Evolutionary conservation across 257 asterid species (phyloP).

Genomic region (Solanum rostratum): DNA sequence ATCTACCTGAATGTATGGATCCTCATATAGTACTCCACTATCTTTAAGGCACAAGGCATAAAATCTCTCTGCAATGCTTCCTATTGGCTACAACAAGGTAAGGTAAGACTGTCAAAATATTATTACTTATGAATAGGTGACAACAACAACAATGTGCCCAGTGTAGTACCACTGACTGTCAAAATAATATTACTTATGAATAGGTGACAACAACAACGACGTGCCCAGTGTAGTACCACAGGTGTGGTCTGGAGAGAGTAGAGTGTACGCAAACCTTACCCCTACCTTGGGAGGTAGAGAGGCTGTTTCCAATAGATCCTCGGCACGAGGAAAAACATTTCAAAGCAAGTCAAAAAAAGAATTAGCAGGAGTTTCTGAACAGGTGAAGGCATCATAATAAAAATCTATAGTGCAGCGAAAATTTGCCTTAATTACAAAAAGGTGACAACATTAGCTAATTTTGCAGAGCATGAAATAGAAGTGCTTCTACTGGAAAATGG

Average conservation of each 20-base stretch:
- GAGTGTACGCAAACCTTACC: not conserved
- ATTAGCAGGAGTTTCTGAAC: not conserved
- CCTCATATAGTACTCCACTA: constrained; percentile 91
- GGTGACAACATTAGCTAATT: not conserved
- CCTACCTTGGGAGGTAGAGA: not conserved
- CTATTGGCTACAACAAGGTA: constrained; percentile 62
- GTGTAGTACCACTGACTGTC: no score
- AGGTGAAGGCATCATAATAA: not conserved
- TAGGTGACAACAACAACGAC: not conserved
- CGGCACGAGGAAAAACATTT: not conserved
- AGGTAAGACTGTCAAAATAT: constrained; percentile 7
- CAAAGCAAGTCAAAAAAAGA: not conserved
- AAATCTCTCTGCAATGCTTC: constrained; percentile 77
- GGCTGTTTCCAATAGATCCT: not conserved
- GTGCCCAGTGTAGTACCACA: not conserved
- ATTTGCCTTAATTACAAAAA: not conserved
- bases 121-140: not conserved
- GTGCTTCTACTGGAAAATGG: not conserved
- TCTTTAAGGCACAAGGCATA: constrained; percentile 76
- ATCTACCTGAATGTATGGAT: constrained; percentile 78
- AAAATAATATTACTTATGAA: constrained; percentile 4
- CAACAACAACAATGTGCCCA: not conserved
- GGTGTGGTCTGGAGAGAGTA: not conserved
- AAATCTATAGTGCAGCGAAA: not conserved
- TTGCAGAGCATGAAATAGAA: not conserved